Conservation (phyloP, 148 eudicot genomes). For the Chenopodium album region DNA sequence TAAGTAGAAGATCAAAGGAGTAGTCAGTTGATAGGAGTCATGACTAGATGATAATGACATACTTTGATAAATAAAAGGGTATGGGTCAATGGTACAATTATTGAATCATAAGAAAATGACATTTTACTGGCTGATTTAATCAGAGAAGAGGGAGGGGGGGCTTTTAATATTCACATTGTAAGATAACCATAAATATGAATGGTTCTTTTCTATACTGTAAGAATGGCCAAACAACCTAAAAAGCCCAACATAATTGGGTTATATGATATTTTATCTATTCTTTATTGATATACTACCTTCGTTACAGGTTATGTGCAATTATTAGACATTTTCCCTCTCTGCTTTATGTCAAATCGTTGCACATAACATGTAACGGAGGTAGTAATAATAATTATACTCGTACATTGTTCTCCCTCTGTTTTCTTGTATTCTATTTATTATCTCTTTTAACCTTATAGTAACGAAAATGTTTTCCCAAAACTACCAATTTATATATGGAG, state of each 20-base stretch:
- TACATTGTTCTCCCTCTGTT: no score
- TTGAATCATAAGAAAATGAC: constrained; percentile 14
- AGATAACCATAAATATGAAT: neutral
- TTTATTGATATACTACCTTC: no score
- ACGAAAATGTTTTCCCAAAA: no score
- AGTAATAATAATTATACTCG: no score
- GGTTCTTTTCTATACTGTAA: neutral
- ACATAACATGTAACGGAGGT: no score
- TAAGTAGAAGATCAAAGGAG: constrained; percentile 21
- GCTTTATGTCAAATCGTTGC: no score
- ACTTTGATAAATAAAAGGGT: constrained; percentile 14
- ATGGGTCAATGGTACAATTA: constrained; percentile 12
- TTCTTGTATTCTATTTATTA: no score
- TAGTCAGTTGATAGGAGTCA: constrained; percentile 15
- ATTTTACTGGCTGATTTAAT: neutral
- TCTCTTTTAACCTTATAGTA: no score
- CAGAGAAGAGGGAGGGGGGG: neutral
- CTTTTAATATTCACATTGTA: neutral
- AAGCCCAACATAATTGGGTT: neutral
- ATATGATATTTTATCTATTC: no score
- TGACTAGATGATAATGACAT: constrained; percentile 9
- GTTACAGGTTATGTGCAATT: no score
- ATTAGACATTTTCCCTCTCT: no score
- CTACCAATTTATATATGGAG: no score
- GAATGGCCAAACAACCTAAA: constrained; percentile 19